Base-by-base conservation (phyloP, 352 stramenopile genomes). In the Phytophthora uliginosa region DNA sequence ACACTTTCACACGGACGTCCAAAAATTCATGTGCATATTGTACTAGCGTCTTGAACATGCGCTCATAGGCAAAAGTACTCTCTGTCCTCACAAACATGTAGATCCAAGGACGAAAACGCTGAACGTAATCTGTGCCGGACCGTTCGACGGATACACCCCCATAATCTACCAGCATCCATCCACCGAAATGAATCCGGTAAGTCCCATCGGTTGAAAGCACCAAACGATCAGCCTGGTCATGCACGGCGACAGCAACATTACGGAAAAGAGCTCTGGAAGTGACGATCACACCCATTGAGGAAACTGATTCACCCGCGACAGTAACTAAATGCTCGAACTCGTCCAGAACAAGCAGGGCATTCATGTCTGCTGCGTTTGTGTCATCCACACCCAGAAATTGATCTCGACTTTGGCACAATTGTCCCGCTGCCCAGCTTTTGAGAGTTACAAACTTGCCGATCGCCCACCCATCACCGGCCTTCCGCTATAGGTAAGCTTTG, bases 51-150 rank as follows among this genome's bases (percentile, higher is more conserved):
- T 9, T 2, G 50, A 65, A 57, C 59, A 65, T 57, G 2, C 15
- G 28, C 8, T 65, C 45, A 13, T 65, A 65, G 1, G 59, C 40
- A 34, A 57, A 57, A 24, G 45, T 47, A 13, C 38, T 40, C 34
- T 63, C 56, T 9, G 24, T 28, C 5, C 56, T 10, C 20, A 63
- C 56, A 13, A 63, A 69, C 52, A 64, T 70, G 34, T 70, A 70
- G 31, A 70, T 4, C 63, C 63, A 59, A 5, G 63, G 63, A 4
- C 53, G 17, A 59, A 63, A 64, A 4, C 54, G 54, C 18, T 70
- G 45, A 2, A 70, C 53, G 36, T 47, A 56, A 13, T 26, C 45
- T 3, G 45, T 26, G 20, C 18, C 20, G 3, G 53, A 51, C 48
- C 4, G 20, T 42, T 7, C 31, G 1, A 18, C n/a, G 2, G 63